Percentiles rank a stretch among this genome's conserved stretches.
These are phyloP conservation scores for Aspergillus quadricinctus DNA, from an alignment of 2,329 filamentous ascomycete genomes.

Conservation along the genomic window DNA sequence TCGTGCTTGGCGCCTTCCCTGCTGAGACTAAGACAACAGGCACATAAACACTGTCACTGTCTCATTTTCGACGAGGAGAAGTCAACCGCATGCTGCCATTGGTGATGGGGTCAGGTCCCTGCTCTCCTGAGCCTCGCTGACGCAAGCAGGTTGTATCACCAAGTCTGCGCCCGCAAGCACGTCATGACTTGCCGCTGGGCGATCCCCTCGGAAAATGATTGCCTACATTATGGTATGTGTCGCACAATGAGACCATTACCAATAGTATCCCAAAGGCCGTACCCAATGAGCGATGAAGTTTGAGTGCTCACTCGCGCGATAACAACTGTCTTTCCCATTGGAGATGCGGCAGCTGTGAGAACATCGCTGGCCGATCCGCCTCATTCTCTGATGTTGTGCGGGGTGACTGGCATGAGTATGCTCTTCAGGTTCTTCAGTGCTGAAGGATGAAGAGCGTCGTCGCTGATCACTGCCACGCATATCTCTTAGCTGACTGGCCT, in stretches of 20 bases:
- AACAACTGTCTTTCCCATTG: too few relatives aligned
- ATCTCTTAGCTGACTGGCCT: background rate
- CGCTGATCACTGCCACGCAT: background rate
- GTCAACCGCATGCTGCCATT: slow-evolving; percentile 1
- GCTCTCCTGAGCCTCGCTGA: slow-evolving; percentile 1
- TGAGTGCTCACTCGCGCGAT: too few relatives aligned
- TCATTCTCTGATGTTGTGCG: too few relatives aligned
- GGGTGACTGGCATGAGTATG: background rate
- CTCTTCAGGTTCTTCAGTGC: background rate
- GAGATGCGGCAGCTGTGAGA: too few relatives aligned
- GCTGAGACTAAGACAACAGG: too few relatives aligned
- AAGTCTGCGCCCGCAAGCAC: slow-evolving; percentile 6
- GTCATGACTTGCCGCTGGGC: background rate
- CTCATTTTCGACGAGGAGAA: background rate
- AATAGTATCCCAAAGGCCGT: too few relatives aligned
- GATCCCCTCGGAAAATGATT: background rate
- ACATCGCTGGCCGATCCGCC: too few relatives aligned
- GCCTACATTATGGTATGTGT: too few relatives aligned
- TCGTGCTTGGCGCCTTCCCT: too few relatives aligned
- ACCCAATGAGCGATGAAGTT: too few relatives aligned
- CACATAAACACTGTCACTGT: background rate
- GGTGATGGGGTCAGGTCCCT: slow-evolving; percentile 3
- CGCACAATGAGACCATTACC: too few relatives aligned
- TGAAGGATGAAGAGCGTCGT: background rate
- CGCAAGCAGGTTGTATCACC: slow-evolving; percentile 6